Conservation (phyloP, 192 early-diverging fungal genomes). For the Cladochytrium replicatum region DNA sequence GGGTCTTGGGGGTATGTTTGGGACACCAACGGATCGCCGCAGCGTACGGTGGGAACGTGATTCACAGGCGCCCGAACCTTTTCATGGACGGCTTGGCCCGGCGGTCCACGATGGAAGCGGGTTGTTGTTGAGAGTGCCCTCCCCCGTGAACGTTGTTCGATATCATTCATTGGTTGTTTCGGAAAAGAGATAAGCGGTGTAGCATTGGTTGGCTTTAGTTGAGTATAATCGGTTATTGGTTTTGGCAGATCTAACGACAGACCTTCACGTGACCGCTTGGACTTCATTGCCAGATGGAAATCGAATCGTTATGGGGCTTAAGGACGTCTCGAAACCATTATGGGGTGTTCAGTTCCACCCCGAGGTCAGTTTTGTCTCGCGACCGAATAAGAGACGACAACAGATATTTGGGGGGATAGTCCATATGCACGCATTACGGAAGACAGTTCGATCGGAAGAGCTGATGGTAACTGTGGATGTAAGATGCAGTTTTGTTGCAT, state of each 20-base stretch:
- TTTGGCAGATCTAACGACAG: constrained; percentile 47
- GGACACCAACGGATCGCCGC: constrained; percentile 84
- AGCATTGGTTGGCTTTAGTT: no score
- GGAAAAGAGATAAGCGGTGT: constrained; percentile 24
- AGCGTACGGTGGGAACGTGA: constrained; percentile 53
- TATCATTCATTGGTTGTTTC: constrained; percentile 85
- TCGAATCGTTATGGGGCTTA: constrained; percentile 66
- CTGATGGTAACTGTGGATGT: constrained; percentile 60
- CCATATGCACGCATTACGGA: no score
- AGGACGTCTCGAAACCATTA: constrained; percentile 56
- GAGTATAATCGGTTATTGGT: background rate
- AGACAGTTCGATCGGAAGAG: constrained; percentile 92
- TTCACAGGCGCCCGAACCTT: constrained; percentile 55
- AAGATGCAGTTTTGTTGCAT: no score
- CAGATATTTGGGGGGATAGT: constrained; percentile 44
- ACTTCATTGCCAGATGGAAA: constrained; percentile 16
- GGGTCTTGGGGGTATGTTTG: constrained; percentile 86
- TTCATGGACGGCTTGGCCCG: constrained; percentile 73
- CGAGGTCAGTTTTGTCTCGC: constrained; percentile 54
- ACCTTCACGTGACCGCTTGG: constrained; percentile 55
- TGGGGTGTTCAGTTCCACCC: constrained; percentile 96
- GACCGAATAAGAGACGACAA: constrained; percentile 24
- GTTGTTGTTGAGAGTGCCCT: constrained; percentile 52
- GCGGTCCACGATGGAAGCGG: constrained; percentile 25
- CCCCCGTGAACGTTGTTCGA: constrained; percentile 64